Evolutionary conservation across 2,329 filamentous ascomycete species (phyloP), one percentile per base, ranked within the genome.

Genomic region (Cladophialophora bantiana): DNA sequence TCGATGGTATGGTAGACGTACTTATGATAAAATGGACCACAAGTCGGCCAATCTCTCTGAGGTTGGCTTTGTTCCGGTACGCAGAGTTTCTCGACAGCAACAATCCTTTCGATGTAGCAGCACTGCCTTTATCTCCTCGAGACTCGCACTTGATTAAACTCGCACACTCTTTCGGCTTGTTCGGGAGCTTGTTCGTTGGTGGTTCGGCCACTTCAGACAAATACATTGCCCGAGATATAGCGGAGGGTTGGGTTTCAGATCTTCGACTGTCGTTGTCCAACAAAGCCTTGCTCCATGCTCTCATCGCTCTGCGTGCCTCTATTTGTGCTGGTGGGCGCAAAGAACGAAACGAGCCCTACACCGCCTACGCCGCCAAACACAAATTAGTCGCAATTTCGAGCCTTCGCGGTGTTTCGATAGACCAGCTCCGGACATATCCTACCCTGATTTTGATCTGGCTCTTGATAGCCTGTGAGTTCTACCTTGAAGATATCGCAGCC

Each of bases 311-410:
- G 18, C 18, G 45, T 10, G 45, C 45, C 45, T 50, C 45, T 7
- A 50, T 50, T 5, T 50, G 45, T 10, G 45, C 45, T 26, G n/a
- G 45, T 12, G 45, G 45, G 2, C 20, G 45, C 4, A 10, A 13
- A 26, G 45, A 50, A 12, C 20, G 18, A 12, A 50, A 50, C 7
- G 45, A 50, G 10, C 3, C 18, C 18, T 50, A 50, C 45, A 26
- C 26, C 18, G 12, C 45, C 3, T 50, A 50, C n/a, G 45, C 45
- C 18, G 45, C 45, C 45, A 50, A 50, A 12, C 45, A 50, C 45
- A 50, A 50, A 50, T 50, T 50, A 26, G 45, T 50, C 45, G 45
- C 45, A 18, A 26, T 50, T 13, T 50, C 45, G 15, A 50, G 45
- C 45, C 45, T 50, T 20, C 45, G 45, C n/a, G 4, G 1, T 12